Conservation (phyloP, 1,284 basidiomycete species). For the Mycocalia duriaeana region DNA sequence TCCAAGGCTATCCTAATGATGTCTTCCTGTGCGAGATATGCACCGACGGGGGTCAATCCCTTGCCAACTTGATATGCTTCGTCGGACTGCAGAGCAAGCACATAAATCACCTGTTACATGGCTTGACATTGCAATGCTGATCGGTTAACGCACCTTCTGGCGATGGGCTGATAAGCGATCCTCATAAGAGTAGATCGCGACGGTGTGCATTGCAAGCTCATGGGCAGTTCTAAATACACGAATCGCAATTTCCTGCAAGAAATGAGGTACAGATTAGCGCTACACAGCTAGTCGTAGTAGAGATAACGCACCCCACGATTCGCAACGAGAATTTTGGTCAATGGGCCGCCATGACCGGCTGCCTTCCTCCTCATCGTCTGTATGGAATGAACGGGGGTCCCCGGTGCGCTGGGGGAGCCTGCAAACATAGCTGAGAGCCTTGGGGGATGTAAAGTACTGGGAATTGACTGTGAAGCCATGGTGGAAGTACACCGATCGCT, state of each 20-base stretch:
- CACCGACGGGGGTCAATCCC: conserved; percentile 91
- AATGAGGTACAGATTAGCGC: conserved; percentile 6
- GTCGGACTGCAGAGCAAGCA: conserved; percentile 61
- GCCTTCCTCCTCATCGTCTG: conserved; percentile 88
- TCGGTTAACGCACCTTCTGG: conserved; percentile 69
- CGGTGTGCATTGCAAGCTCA: conserved; percentile 98
- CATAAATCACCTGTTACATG: no score
- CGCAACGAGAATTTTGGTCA: conserved; percentile 92
- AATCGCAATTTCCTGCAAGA: conserved; percentile 91
- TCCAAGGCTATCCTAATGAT: conserved; percentile 94
- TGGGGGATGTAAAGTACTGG: conserved; percentile 56
- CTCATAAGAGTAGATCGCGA: conserved; percentile 97
- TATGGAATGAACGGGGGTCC: conserved; percentile 84
- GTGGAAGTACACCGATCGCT: conserved; percentile 15
- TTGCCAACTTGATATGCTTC: conserved; percentile 98
- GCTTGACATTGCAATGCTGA: neutral
- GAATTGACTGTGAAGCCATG: conserved; percentile 39
- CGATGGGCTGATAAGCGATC: conserved; percentile 96
- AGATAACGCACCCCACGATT: conserved; percentile 81
- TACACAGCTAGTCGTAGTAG: conserved; percentile 4
- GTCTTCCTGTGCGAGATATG: conserved; percentile 96
- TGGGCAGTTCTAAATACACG: conserved; percentile 98
- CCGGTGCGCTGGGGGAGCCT: conserved; percentile 66
- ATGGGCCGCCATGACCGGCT: conserved; percentile 84
- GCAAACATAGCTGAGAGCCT: conserved; percentile 68